A percentile compares a stretch with the other conserved stretches of the same genome.
phyloP scores from a whole-genome alignment of 106 monocot species.

The Acorus calamus region DNA sequence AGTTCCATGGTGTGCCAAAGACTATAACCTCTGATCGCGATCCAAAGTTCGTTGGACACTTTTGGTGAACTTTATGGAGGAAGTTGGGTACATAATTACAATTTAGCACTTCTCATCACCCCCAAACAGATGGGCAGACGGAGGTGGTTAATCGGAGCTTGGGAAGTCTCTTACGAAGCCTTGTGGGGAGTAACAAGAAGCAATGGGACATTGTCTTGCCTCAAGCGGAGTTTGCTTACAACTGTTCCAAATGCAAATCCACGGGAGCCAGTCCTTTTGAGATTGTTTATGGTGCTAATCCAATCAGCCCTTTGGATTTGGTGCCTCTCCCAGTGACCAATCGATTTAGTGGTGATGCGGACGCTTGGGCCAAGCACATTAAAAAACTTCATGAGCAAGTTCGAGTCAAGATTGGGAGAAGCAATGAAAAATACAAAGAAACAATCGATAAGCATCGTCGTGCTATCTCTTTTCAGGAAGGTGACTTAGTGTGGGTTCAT shows the following conservation, averaged over 20 bases:
- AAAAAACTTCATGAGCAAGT: constrained; percentile 5
- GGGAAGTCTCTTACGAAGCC: constrained; percentile 1
- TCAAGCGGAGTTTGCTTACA: constrained; percentile 10
- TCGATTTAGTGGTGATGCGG: background rate
- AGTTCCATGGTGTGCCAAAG: background rate
- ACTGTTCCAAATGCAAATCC: background rate
- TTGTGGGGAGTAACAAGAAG: background rate
- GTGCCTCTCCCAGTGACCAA: background rate
- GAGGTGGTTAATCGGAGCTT: background rate
- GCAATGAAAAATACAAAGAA: constrained; percentile 1
- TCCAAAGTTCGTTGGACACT: background rate
- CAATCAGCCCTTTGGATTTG: constrained; percentile 1
- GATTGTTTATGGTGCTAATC: background rate
- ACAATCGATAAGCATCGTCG: constrained; percentile 1
- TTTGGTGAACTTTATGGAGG: background rate
- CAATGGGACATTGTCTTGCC: constrained; percentile 5
- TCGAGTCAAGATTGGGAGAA: background rate
- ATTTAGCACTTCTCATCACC: background rate
- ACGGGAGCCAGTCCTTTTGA: background rate
- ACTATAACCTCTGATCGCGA: background rate
- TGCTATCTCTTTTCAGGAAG: background rate
- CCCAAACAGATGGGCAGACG: background rate
- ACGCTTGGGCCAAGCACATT: background rate
- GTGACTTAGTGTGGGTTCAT: constrained; percentile 7
- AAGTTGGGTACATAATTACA: background rate